Conservation (phyloP, 257 asterid species). For the Solanum medicagineum region DNA sequence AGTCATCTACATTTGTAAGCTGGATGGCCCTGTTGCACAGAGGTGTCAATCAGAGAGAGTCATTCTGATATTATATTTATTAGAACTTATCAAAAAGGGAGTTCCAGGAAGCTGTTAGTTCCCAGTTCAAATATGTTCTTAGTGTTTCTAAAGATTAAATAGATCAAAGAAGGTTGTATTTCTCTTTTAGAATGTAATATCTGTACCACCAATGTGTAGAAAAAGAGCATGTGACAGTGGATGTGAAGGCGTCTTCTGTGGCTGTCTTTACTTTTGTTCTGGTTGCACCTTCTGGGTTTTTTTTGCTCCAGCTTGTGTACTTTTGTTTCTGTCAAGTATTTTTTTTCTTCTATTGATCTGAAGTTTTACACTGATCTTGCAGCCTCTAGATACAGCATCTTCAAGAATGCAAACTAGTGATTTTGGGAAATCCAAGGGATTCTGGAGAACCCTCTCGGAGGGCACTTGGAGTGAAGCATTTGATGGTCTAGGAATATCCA, state of each 20-base stretch:
- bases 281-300: neutral
- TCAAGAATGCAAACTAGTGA: slow-evolving; percentile 96
- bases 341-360: neutral
- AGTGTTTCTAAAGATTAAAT: neutral
- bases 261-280: neutral
- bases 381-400: slow-evolving; percentile 93
- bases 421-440: slow-evolving; percentile 81
- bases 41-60: neutral
- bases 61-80: neutral
- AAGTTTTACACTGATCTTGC: slow-evolving; percentile 10
- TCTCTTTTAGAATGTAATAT: neutral
- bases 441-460: slow-evolving; percentile 65
- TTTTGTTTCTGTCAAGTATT: neutral
- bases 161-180: neutral
- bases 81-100: neutral
- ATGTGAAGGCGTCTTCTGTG: neutral
- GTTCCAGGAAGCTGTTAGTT: neutral
- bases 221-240: neutral
- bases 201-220: neutral
- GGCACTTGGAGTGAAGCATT: slow-evolving; percentile 72
- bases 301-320: neutral
- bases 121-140: neutral
- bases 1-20: neutral
- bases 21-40: neutral
- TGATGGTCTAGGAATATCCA: slow-evolving; percentile 85